phyloP scores from a whole-genome alignment of 2,329 filamentous ascomycete genomes.

The Neopestalotiopsis clavispora region DNA sequence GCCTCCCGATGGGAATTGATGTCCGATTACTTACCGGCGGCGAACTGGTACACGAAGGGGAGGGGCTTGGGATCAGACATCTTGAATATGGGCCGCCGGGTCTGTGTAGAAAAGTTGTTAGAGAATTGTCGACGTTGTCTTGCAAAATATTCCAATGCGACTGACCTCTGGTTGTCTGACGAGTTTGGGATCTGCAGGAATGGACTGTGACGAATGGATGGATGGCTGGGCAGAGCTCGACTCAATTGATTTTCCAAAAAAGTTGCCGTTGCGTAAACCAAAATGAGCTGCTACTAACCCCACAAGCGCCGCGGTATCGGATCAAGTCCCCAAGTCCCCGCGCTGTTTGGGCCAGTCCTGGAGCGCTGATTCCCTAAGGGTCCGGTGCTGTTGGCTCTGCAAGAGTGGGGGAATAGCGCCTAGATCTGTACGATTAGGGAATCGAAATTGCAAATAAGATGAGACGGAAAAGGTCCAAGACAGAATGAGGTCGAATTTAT shows the following conservation, averaged over 20 bases:
- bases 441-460: not conserved
- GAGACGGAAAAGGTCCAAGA: not conserved
- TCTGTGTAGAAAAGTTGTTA: constrained; percentile 6
- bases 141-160: not conserved
- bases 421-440: not conserved
- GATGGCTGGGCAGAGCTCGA: constrained; percentile 4
- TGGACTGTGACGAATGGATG: not conserved
- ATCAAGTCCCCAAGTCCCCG: not conserved
- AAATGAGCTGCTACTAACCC: constrained; percentile 12
- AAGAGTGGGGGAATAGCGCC: not conserved
- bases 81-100: constrained; percentile 35
- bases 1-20: constrained; percentile 23
- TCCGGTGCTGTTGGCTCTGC: not conserved
- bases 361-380: constrained; percentile 1
- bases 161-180: not conserved
- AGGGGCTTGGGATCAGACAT: constrained; percentile 77
- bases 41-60: constrained; percentile 94
- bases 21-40: constrained; percentile 68
- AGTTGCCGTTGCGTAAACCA: constrained; percentile 9
- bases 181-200: not conserved
- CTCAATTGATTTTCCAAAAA: constrained; percentile 12
- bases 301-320: constrained; percentile 13
- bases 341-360: not conserved
- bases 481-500: not conserved
- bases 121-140: not conserved